Conservation (phyloP, 2,329 filamentous ascomycete species). For the Ophiostoma fasciatum region DNA sequence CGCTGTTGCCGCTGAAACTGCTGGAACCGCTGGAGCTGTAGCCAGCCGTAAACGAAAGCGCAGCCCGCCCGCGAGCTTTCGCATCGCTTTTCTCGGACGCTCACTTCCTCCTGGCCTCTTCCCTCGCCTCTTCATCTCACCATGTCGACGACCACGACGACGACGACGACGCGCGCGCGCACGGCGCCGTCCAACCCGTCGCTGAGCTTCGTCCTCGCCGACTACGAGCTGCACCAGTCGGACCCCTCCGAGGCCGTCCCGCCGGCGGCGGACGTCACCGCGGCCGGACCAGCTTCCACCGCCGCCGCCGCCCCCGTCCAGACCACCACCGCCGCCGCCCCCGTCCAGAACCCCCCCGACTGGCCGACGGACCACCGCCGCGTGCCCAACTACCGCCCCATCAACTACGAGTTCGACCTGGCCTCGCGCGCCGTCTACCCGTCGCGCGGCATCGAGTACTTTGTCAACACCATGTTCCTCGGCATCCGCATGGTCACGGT, state of each 20-base stretch:
- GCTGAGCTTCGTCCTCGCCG: slow-evolving; percentile 12
- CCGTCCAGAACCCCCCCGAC: slow-evolving; percentile 10
- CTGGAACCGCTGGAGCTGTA: no score
- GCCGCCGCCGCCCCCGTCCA: slow-evolving; percentile 10
- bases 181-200: no score
- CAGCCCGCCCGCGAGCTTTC: no score
- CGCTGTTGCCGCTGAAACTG: no score
- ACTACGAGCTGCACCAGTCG: slow-evolving; percentile 15
- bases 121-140: no score
- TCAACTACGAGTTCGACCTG: slow-evolving; percentile 11
- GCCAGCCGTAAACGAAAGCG: no score
- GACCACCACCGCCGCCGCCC: no score
- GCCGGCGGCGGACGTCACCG: not conserved
- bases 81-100: no score
- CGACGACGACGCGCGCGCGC: not conserved
- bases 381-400: slow-evolving; percentile 14
- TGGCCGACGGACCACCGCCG: slow-evolving; percentile 14
- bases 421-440: slow-evolving; percentile 11
- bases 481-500: slow-evolving; percentile 13
- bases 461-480: slow-evolving; percentile 15
- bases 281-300: not conserved
- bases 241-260: not conserved
- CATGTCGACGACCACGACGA: not conserved
- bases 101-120: no score
- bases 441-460: slow-evolving; percentile 10